Evolutionary conservation across 2,329 filamentous ascomycete genomes (phyloP).

Genomic region (Colletotrichum somersetense): DNA sequence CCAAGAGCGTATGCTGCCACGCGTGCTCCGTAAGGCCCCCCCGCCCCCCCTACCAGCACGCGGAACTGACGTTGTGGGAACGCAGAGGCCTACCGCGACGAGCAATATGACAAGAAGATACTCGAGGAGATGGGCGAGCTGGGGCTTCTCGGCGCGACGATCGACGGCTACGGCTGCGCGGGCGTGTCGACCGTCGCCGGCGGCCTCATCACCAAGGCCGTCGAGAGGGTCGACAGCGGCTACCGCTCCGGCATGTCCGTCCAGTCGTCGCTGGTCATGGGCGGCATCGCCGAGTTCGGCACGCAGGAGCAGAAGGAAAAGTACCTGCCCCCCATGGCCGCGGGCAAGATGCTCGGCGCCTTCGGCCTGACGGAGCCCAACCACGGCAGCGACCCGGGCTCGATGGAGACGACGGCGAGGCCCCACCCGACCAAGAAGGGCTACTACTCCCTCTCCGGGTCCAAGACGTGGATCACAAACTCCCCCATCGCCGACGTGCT

Average conservation of each 20-base stretch:
- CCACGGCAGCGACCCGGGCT: constrained; percentile 90
- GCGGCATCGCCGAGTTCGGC: constrained; percentile 89
- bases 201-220: constrained; percentile 90
- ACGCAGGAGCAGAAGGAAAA: constrained; percentile 89
- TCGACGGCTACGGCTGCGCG: constrained; percentile 89
- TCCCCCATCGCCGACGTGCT: constrained; percentile 89
- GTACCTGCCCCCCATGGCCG: constrained; percentile 83
- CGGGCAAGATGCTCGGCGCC: constrained; percentile 84
- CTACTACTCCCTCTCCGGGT: constrained; percentile 81
- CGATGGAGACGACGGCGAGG: constrained; percentile 90
- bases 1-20: constrained; percentile 87
- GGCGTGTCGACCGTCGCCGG: constrained; percentile 89
- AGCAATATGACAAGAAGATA: constrained; percentile 87
- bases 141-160: constrained; percentile 87
- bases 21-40: constrained; percentile 79
- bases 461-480: constrained; percentile 97
- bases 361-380: constrained; percentile 95
- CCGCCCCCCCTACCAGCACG: not conserved
- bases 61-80: constrained; percentile 13
- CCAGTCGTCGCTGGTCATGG: constrained; percentile 93
- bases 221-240: constrained; percentile 91
- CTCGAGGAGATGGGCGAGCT: constrained; percentile 93
- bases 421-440: constrained; percentile 87
- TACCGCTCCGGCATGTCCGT: constrained; percentile 95
- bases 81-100: constrained; percentile 84